These are phyloP conservation scores for Alternaria rosae DNA, from an alignment of 2,329 filamentous ascomycete genomes.

Conservation along the genomic window DNA sequence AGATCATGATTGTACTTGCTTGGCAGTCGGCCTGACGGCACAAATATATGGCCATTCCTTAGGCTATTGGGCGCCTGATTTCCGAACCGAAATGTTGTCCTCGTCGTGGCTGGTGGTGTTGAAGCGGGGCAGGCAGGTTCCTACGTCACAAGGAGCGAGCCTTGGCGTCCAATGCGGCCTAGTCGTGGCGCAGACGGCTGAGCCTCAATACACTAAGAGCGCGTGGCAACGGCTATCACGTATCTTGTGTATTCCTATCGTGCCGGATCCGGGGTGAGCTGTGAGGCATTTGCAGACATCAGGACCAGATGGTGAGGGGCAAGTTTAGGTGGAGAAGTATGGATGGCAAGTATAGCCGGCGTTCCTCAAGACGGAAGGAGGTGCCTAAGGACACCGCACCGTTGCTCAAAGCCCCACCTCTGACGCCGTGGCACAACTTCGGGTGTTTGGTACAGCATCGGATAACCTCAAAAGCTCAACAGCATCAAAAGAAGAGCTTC, in stretches of 20 bases:
- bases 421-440: slow-evolving; percentile 26
- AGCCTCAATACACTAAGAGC: not conserved
- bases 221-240: slow-evolving; percentile 3
- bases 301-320: not conserved
- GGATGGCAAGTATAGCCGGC: slow-evolving; percentile 24
- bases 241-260: too few species aligned
- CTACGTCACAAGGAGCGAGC: slow-evolving; percentile 13
- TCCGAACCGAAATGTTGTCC: not conserved
- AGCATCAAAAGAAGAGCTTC: slow-evolving; percentile 10
- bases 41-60: slow-evolving; percentile 10
- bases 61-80: slow-evolving; percentile 22
- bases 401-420: slow-evolving; percentile 22
- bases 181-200: slow-evolving; percentile 11
- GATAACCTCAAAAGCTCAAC: slow-evolving; percentile 23
- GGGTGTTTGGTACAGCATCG: slow-evolving; percentile 24
- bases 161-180: slow-evolving; percentile 3
- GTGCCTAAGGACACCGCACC: slow-evolving; percentile 24
- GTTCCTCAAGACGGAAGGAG: slow-evolving; percentile 18
- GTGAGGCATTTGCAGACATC: not conserved
- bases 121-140: not conserved
- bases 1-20: slow-evolving; percentile 5
- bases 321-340: not conserved
- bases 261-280: not conserved
- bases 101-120: slow-evolving; percentile 5
- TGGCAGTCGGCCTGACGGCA: slow-evolving; percentile 17